Base-by-base conservation (phyloP, 2,329 filamentous ascomycete genomes). In the Blastomyces silverae region DNA sequence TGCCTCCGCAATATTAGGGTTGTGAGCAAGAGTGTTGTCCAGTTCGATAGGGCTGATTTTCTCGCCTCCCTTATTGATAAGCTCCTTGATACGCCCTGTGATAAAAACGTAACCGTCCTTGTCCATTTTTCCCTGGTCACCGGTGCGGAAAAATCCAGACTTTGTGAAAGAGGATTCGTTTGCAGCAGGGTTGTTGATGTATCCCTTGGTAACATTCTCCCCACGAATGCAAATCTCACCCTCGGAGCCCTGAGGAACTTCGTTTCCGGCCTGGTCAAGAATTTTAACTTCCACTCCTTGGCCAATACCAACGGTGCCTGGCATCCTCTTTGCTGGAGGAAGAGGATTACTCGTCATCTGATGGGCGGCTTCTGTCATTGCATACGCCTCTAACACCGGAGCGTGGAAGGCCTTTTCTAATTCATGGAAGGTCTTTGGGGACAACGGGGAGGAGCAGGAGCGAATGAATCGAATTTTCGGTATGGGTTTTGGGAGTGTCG, bases 61-160 rank as follows among this genome's bases (percentile, higher is more conserved):
- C 80, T 95, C 91, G 66, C 91, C 91, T 64, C 89, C 90, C 78
- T 93, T 92, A 79, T 95, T 80, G 81, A 96, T 95, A 62, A 96
- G 82, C 78, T 96, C 91, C 82, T 96, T 96, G 79, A 95, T 95
- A 63, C 91, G 84, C n/a, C 91, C 91, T 0, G 91, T 95, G 77
- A 96, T 93, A 72, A 90, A 83, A 13, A 96, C 80, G 73, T 94
- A 95, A 66, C 90, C 90, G 70, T 94, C 89, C 65, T 85, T 79
- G 71, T 95, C 91, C 74, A 86, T 83, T 78, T 89, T 89, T 61
- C 91, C 91, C 76, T 95, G 90, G 73, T 96, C 91, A 6, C 91
- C 91, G 0, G 91, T 95, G 70, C 91, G 85, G 84, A 96, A 95
- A 80, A 90, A 95, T 11, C 90, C 89, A n/a, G 81, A 81, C 68